A percentile compares a stretch with the other conserved stretches of the same genome.
phyloP scores from a whole-genome alignment of 768 basidiomycete species.

The Auriculariales sp. region DNA sequence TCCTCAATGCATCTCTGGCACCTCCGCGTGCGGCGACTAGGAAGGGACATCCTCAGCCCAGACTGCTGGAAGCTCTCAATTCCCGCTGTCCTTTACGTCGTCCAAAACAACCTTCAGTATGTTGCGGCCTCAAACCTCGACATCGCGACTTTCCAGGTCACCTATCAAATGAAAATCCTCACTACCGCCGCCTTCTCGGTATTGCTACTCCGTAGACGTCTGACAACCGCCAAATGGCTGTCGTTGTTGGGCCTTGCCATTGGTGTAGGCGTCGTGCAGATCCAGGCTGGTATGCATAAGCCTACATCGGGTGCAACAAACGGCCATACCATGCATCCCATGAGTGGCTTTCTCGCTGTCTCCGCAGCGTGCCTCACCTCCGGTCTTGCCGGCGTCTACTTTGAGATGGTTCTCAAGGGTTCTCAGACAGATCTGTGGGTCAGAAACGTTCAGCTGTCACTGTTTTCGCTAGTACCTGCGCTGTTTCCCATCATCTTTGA shows the following conservation, averaged over 20 bases:
- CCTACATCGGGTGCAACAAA: conserved; percentile 9
- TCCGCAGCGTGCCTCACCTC: conserved; percentile 87
- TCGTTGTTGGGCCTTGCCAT: conserved; percentile 73
- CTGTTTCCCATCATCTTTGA: conserved; percentile 56
- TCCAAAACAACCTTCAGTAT: conserved; percentile 93
- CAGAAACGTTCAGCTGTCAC: conserved; percentile 87
- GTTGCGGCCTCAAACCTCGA: conserved; percentile 88
- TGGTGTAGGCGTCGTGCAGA: conserved; percentile 85
- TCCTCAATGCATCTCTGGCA: conserved; percentile 11
- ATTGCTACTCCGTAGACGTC: conserved; percentile 58
- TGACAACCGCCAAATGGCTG: conserved; percentile 68
- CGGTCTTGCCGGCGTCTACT: conserved; percentile 93
- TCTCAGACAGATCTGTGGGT: conserved; percentile 87
- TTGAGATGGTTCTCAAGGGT: conserved; percentile 93
- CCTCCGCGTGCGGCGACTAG: conserved; percentile 40
- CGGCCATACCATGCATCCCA: conserved; percentile 57
- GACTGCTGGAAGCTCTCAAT: conserved; percentile 98
- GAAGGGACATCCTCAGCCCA: conserved; percentile 60
- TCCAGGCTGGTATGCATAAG: conserved; percentile 45
- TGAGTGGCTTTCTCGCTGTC: conserved; percentile 84
- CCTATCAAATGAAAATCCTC: conserved; percentile 94
- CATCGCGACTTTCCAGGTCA: conserved; percentile 93
- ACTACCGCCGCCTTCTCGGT: conserved; percentile 88
- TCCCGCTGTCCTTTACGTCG: conserved; percentile 89
- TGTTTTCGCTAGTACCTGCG: conserved; percentile 87